These are phyloP conservation scores for Capronia americana DNA, from an alignment of 2,329 filamentous ascomycete species.

Conservation along the genomic window DNA sequence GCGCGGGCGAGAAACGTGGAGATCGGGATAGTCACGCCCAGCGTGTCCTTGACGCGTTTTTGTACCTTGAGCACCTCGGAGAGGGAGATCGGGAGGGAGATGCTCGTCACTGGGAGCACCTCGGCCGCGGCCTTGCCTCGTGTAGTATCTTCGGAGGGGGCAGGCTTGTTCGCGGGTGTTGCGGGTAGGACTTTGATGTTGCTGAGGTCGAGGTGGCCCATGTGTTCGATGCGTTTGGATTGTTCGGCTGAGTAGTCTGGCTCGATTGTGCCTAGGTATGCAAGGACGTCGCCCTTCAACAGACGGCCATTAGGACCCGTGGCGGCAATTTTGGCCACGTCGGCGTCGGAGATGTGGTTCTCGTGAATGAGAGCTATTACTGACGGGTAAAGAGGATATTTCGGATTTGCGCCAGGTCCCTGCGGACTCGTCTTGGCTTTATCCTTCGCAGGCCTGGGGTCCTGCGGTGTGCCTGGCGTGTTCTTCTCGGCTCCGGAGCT, in stretches of 20 bases:
- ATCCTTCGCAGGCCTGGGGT: constrained; percentile 35
- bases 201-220: constrained; percentile 86
- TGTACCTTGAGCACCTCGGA: constrained; percentile 79
- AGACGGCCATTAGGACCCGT: constrained; percentile 87
- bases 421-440: constrained; percentile 34
- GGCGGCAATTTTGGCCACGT: constrained; percentile 80
- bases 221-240: constrained; percentile 73
- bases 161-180: constrained; percentile 33
- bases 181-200: constrained; percentile 83
- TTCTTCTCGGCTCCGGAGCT: constrained; percentile 40
- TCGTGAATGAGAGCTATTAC: constrained; percentile 81
- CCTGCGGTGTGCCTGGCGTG: constrained; percentile 30
- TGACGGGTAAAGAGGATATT: constrained; percentile 69
- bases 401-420: constrained; percentile 49
- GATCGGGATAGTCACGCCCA: constrained; percentile 81
- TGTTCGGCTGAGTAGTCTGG: constrained; percentile 73
- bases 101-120: constrained; percentile 52
- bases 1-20: constrained; percentile 87
- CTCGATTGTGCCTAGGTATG: constrained; percentile 80
- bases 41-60: constrained; percentile 75
- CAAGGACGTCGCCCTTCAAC: constrained; percentile 93
- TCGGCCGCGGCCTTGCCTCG: constrained; percentile 42
- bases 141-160: not conserved
- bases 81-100: constrained; percentile 73
- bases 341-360: constrained; percentile 76